Evolutionary conservation across 257 asterid genomes (phyloP).

Genomic region (Solanum medicagineum): DNA sequence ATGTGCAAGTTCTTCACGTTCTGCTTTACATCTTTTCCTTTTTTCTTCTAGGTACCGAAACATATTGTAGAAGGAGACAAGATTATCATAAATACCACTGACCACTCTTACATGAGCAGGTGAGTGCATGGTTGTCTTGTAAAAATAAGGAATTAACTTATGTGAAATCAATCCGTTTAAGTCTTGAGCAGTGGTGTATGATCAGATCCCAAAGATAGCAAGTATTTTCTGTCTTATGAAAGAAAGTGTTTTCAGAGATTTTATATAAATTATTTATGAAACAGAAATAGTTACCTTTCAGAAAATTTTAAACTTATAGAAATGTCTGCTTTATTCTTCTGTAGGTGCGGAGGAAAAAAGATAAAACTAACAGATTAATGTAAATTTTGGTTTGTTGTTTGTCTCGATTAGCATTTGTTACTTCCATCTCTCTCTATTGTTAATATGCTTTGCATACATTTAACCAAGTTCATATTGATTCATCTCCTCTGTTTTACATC

Average conservation of each 20-base stretch:
- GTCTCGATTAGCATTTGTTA: background rate
- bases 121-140: slow-evolving; percentile 10
- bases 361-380: too few relatives aligned
- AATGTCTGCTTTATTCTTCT: too few relatives aligned
- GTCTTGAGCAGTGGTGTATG: too few relatives aligned
- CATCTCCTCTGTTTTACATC: background rate
- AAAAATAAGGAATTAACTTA: background rate
- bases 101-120: slow-evolving; percentile 59
- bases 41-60: slow-evolving; percentile 51
- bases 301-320: too few relatives aligned
- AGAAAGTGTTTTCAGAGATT: too few relatives aligned
- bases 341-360: too few relatives aligned
- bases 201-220: too few relatives aligned
- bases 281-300: too few relatives aligned
- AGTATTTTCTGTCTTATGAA: too few relatives aligned
- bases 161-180: too few relatives aligned
- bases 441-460: background rate
- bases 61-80: slow-evolving; percentile 57
- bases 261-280: too few relatives aligned
- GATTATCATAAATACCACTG: slow-evolving; percentile 46
- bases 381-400: background rate
- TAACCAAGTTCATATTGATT: background rate
- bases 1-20: background rate
- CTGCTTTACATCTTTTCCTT: background rate
- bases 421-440: background rate